Percentiles rank a stretch among this genome's conserved stretches.
phyloP scores from a whole-genome alignment of 805 yeast genomes.

The Wickerhamomyces bovis region DNA sequence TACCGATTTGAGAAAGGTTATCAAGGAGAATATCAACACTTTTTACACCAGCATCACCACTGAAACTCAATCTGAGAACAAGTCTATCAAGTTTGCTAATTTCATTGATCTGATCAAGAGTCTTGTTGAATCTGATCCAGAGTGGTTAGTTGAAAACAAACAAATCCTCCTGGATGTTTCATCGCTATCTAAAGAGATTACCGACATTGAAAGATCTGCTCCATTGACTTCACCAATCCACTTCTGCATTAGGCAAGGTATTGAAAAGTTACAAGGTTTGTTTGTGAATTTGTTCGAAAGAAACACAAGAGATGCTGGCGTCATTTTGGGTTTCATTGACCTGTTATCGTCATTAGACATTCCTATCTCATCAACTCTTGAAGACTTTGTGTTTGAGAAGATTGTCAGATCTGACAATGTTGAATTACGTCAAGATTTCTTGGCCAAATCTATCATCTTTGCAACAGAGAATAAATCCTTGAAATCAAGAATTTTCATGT shows the following conservation, averaged over 20 bases:
- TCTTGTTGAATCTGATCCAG: conserved; percentile 40
- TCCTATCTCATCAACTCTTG: conserved; percentile 41
- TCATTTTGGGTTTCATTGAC: conserved; percentile 36
- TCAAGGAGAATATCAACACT: conserved; percentile 44
- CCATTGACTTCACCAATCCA: conserved; percentile 53
- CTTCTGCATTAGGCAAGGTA: conserved; percentile 66
- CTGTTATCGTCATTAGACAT: conserved; percentile 40
- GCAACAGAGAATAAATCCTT: conserved; percentile 40
- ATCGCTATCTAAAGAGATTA: conserved; percentile 37
- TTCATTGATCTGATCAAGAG: conserved; percentile 59
- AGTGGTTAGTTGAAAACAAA: conserved; percentile 54
- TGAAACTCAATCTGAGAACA: conserved; percentile 46
- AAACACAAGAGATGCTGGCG: conserved; percentile 31
- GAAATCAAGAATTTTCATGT: conserved; percentile 54
- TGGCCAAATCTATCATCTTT: conserved; percentile 46
- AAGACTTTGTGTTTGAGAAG: conserved; percentile 49
- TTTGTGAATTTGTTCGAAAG: conserved; percentile 33
- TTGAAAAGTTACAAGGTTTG: conserved; percentile 51
- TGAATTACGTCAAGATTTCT: conserved; percentile 41
- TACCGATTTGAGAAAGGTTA: conserved; percentile 47
- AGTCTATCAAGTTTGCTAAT: conserved; percentile 65
- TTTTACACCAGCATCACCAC: conserved; percentile 42
- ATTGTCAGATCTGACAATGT: conserved; percentile 48
- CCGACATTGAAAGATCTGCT: conserved; percentile 33
- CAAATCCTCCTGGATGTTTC: conserved; percentile 39